phyloP scores from a whole-genome alignment of 371 early-diverging fungal species.

The Rhizopus delemar region DNA sequence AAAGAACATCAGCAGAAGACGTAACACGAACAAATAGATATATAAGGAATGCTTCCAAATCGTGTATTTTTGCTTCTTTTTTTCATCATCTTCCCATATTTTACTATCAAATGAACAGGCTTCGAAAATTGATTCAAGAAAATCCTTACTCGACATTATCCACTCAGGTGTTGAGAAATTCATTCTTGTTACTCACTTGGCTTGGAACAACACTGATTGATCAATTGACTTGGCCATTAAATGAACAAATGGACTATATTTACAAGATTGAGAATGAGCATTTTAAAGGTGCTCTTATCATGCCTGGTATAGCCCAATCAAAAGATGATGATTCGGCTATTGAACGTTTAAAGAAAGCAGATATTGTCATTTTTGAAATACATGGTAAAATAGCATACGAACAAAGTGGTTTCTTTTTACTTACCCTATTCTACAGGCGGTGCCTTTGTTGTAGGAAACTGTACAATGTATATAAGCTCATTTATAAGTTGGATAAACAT shows the following conservation, averaged over 20 bases:
- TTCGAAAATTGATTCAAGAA: too few relatives aligned
- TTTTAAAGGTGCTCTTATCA: conserved; percentile 20
- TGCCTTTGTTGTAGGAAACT: conserved; percentile 38
- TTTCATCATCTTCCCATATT: too few relatives aligned
- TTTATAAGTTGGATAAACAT: conserved; percentile 49
- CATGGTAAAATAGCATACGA: conserved; percentile 21
- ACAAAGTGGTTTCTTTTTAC: neutral
- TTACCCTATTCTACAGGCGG: conserved; percentile 25
- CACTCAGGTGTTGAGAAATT: too few relatives aligned
- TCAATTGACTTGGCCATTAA: conserved; percentile 18
- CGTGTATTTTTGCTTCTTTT: too few relatives aligned
- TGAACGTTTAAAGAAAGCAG: conserved; percentile 23
- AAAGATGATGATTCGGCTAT: conserved; percentile 20
- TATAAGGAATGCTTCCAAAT: too few relatives aligned
- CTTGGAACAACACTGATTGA: conserved; percentile 2
- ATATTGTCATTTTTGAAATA: conserved; percentile 45
- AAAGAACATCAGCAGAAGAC: too few relatives aligned
- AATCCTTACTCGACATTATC: too few relatives aligned
- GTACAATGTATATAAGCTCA: conserved; percentile 44
- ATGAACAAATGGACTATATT: conserved; percentile 17
- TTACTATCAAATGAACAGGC: too few relatives aligned
- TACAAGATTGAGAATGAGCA: conserved; percentile 20
- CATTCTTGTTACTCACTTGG: too few relatives aligned
- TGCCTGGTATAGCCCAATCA: conserved; percentile 18
- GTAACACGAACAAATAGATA: too few relatives aligned